Percentiles rank a stretch among this genome's conserved stretches.
These are phyloP conservation scores for Schoenoplectus triqueter DNA, from an alignment of 202 grass and related monocot species.

Conservation along the genomic window DNA sequence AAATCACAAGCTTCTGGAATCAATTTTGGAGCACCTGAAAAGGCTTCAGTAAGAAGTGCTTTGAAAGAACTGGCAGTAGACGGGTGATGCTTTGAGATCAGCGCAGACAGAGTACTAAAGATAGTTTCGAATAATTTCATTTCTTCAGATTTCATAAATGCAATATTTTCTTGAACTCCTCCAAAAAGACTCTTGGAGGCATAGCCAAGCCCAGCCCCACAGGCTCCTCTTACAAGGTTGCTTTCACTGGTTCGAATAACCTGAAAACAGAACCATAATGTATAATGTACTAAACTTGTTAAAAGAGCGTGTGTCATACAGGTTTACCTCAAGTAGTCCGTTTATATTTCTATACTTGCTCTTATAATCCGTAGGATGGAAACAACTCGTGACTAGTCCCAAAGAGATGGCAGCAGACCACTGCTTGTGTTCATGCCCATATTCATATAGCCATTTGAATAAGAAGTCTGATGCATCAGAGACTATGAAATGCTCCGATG, in stretches of 20 bases:
- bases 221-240: constrained; percentile 82
- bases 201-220: constrained; percentile 78
- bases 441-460: constrained; percentile 80
- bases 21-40: constrained; percentile 46
- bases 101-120: constrained; percentile 51
- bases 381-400: constrained; percentile 77
- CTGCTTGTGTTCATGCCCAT: constrained; percentile 87
- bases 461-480: constrained; percentile 81
- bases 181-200: constrained; percentile 71
- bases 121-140: constrained; percentile 59
- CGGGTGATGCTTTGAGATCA: constrained; percentile 60
- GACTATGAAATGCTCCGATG: constrained; percentile 76
- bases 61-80: constrained; percentile 62
- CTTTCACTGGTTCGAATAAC: constrained; percentile 76
- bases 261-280: constrained; percentile 50
- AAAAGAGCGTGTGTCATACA: constrained; percentile 27
- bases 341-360: constrained; percentile 68
- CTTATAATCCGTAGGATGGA: constrained; percentile 77
- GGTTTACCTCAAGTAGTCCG: constrained; percentile 77
- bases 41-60: constrained; percentile 47
- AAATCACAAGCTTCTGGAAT: constrained; percentile 58
- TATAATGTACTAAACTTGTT: constrained; percentile 43
- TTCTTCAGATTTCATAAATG: constrained; percentile 55
- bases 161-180: constrained; percentile 46
- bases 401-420: constrained; percentile 82